Conservation (phyloP, 805 yeast genomes). For the Hanseniaspora valbyensis region DNA sequence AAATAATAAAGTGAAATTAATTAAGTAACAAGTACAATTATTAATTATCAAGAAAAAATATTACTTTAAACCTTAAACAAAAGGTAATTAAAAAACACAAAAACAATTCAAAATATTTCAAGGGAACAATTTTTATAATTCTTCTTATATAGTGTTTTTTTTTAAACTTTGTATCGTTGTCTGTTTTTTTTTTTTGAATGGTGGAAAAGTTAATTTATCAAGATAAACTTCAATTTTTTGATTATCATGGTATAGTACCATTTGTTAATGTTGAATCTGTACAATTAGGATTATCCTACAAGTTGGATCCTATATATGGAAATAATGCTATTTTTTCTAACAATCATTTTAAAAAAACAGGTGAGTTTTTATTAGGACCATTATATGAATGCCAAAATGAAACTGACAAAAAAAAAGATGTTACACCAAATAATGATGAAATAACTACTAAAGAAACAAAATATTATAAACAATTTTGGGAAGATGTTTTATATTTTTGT, state of each 20-base stretch:
- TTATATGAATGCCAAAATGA: slow-evolving; percentile 18
- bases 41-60: no score
- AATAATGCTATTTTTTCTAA: slow-evolving; percentile 61
- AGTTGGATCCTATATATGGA: slow-evolving; percentile 79
- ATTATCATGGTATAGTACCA: slow-evolving; percentile 44
- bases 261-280: slow-evolving; percentile 55
- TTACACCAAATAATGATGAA: slow-evolving; percentile 7
- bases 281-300: slow-evolving; percentile 48
- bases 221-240: slow-evolving; percentile 23
- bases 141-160: no score
- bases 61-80: no score
- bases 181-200: no score
- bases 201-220: no score
- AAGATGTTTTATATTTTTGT: slow-evolving; percentile 59
- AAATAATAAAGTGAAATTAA: no score
- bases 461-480: slow-evolving; percentile 35
- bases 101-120: no score
- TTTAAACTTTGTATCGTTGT: no score
- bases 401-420: slow-evolving; percentile 2
- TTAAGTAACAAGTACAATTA: no score
- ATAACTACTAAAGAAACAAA: background rate
- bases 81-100: no score
- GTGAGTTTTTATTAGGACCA: slow-evolving; percentile 29
- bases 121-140: no score
- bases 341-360: slow-evolving; percentile 36